Evolutionary conservation across 345 rosid species (phyloP).

Genomic region (Triadica sebifera): DNA sequence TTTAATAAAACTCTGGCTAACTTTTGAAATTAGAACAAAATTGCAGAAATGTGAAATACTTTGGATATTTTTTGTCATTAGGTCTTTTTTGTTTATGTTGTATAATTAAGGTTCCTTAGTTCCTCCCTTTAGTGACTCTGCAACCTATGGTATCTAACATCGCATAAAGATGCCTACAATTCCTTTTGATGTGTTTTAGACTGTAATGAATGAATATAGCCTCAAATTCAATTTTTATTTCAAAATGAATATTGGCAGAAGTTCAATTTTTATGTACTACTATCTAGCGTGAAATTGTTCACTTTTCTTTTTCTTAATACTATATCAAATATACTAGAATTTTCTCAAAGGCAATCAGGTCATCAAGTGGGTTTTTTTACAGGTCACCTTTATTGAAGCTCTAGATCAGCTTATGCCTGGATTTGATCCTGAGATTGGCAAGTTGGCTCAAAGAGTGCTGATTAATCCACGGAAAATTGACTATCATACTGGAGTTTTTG

Average conservation of each 20-base stretch:
- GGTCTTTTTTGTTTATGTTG: too few species aligned
- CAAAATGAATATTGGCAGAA: neutral
- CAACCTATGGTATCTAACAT: neutral
- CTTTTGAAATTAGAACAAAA: too few species aligned
- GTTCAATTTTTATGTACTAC: neutral
- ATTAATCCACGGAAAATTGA: conserved; percentile 94
- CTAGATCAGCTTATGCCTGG: conserved; percentile 99
- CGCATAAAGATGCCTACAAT: too few species aligned
- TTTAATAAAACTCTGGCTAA: too few species aligned
- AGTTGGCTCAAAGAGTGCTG: conserved; percentile 91
- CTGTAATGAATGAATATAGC: neutral
- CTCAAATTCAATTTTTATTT: neutral
- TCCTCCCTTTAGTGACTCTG: neutral
- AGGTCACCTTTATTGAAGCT: conserved; percentile 98
- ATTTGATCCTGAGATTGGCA: conserved; percentile 98
- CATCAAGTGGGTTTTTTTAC: conserved; percentile 22
- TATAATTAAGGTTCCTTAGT: neutral
- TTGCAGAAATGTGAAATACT: too few species aligned
- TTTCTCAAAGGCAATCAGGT: conserved; percentile 10
- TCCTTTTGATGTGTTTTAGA: too few species aligned
- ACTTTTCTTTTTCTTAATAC: neutral
- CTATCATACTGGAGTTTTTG: conserved; percentile 93
- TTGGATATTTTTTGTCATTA: too few species aligned
- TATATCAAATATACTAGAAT: neutral
- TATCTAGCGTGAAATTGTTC: neutral